Evolutionary conservation across 352 stramenopile genomes (phyloP), one percentile per base, ranked within the genome.

Genomic region (Pythium rhizo-oryzae): DNA sequence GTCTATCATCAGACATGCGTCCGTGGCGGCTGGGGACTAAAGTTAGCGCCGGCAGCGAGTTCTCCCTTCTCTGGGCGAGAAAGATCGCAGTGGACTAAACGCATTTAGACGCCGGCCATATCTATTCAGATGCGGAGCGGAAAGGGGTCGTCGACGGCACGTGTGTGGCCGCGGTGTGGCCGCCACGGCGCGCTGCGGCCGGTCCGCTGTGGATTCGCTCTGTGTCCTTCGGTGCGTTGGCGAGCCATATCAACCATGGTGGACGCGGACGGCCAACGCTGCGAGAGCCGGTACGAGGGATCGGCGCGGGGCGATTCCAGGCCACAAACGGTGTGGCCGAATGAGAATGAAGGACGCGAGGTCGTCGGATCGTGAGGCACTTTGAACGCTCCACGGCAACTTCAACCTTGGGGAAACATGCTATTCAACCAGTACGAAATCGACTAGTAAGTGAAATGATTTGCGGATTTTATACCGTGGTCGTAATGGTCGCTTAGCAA

Each of bases 381-480:
- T 18, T 28, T 35, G 35, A 51, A 21, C 15, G 54, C 28, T 23
- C 12, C n/a, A 7, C 24, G 57, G 57, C 57, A 55, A 63, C 57
- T 63, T 63, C 57, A 63, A 63, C 57, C 43, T 52, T 52, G 57
- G 16, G n/a, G 13, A n/a, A 54, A 44, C 33, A 0, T 53, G 25
- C 57, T 63, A 63, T 63, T 55, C 43, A 21, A 54, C 25, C 24
- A 63, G 2, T 55, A 63, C 57, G 4, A 37, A 15, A 28, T n/a
- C n/a, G n/a, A n/a, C n/a, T n/a, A n/a, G n/a, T n/a, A n/a, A n/a
- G n/a, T n/a, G n/a, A n/a, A n/a, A n/a, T n/a, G n/a, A n/a, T n/a
- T n/a, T n/a, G n/a, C n/a, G n/a, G n/a, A n/a, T n/a, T n/a, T n/a
- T 56, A 25, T 19, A 43, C 44, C 16, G 0, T 21, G 18, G 21